Conservation (phyloP, 768 basidiomycete genomes). For the Boletus reticulatus region DNA sequence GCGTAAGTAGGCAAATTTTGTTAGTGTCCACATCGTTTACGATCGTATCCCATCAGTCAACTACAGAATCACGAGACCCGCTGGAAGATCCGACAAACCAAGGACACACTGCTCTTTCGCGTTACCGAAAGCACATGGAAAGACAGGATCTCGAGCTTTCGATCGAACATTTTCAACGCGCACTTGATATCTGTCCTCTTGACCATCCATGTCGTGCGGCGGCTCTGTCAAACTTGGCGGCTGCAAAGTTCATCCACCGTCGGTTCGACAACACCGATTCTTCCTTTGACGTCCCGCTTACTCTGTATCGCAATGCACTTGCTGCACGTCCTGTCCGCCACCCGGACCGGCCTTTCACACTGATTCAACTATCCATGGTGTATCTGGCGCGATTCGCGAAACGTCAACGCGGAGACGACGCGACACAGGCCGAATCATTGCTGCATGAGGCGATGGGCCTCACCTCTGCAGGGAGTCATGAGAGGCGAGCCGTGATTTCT, state of each 20-base stretch:
- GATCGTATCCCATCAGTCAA: neutral
- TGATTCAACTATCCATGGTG: neutral
- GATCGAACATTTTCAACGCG: neutral
- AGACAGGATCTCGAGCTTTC: neutral
- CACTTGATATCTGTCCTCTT: neutral
- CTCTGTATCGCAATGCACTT: neutral
- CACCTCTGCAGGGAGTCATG: neutral
- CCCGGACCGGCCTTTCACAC: neutral
- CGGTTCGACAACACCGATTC: neutral
- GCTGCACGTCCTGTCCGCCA: neutral
- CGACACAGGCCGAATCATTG: neutral
- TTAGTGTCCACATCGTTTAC: too few species aligned
- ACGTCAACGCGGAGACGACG: neutral
- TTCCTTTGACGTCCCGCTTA: neutral
- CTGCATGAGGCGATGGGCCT: neutral
- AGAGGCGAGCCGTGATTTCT: neutral
- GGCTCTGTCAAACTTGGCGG: conserved; percentile 1
- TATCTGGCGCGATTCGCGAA: neutral
- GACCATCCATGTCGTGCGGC: conserved; percentile 1
- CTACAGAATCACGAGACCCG: neutral
- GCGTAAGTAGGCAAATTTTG: neutral
- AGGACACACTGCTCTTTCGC: neutral
- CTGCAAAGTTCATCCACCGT: neutral
- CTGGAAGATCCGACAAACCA: neutral
- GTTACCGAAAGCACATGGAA: neutral